A percentile compares a stretch with the other conserved stretches of the same genome.
Evolutionary conservation across 2,329 filamentous ascomycete genomes (phyloP).

Genomic region (Ceratocystis alfenasii): DNA sequence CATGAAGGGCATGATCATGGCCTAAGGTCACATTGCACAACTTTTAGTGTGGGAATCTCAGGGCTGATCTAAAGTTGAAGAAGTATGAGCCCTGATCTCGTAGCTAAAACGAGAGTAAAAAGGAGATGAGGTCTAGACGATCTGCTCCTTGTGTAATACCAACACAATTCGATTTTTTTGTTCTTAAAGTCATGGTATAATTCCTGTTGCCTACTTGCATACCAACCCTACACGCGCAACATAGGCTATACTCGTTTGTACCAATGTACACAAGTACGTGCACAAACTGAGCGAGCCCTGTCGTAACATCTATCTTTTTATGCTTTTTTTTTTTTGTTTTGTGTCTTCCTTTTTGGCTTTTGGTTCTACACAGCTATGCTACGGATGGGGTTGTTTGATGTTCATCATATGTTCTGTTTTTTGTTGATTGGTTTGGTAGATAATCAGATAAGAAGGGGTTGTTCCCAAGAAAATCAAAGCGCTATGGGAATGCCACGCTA

Average conservation of each 20-base stretch:
- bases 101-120: conserved; percentile 11
- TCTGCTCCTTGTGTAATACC: conserved; percentile 19
- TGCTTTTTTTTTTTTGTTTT: conserved; percentile 3
- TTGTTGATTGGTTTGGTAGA: neutral
- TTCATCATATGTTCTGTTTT: neutral
- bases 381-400: conserved; percentile 1
- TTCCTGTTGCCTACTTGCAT: too few relatives aligned
- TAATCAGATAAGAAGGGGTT: neutral
- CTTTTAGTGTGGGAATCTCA: neutral
- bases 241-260: too few relatives aligned
- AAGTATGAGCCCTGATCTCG: neutral
- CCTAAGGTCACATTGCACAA: conserved; percentile 33
- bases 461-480: conserved; percentile 1
- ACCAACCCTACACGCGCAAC: too few relatives aligned
- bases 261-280: neutral
- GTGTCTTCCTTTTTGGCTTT: neutral
- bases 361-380: neutral
- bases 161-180: conserved; percentile 19
- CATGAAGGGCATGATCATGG: conserved; percentile 63
- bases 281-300: neutral
- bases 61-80: conserved; percentile 1
- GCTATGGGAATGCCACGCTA: neutral
- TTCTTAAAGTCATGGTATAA: conserved; percentile 17
- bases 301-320: conserved; percentile 8
- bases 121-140: conserved; percentile 19